Evolutionary conservation across 192 early-diverging fungal genomes (phyloP).

Genomic region (Obelidium mucronatum): DNA sequence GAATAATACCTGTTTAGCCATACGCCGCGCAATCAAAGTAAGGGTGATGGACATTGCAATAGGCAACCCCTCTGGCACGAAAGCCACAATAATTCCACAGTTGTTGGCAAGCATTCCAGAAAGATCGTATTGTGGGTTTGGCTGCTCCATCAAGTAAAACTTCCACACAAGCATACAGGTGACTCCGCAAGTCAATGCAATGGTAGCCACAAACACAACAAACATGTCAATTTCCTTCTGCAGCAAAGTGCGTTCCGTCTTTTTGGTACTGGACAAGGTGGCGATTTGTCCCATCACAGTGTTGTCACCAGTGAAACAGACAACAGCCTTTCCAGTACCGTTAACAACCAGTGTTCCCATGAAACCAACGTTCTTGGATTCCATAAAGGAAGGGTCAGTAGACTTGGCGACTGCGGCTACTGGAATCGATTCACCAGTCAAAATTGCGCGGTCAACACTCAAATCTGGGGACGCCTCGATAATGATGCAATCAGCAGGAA

Average conservation of each 20-base stretch:
- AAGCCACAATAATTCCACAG: slow-evolving; percentile 41
- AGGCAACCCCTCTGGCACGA: slow-evolving; percentile 73
- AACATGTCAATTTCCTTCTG: slow-evolving; percentile 72
- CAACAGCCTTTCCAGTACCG: slow-evolving; percentile 76
- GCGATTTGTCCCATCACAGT: slow-evolving; percentile 80
- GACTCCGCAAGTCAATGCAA: slow-evolving; percentile 29
- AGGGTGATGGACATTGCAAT: slow-evolving; percentile 79
- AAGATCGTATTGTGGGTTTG: slow-evolving; percentile 32
- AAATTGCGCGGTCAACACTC: slow-evolving; percentile 78
- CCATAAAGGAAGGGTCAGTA: slow-evolving; percentile 79
- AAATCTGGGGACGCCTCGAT: slow-evolving; percentile 70
- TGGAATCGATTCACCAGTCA: slow-evolving; percentile 80
- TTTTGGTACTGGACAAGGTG: slow-evolving; percentile 54
- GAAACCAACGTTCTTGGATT: slow-evolving; percentile 86
- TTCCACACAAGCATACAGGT: slow-evolving; percentile 34
- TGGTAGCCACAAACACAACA: slow-evolving; percentile 70
- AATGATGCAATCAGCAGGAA: slow-evolving; percentile 81
- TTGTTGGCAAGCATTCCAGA: slow-evolving; percentile 36
- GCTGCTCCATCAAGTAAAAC: slow-evolving; percentile 10
- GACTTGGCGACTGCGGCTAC: slow-evolving; percentile 64
- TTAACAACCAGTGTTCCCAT: slow-evolving; percentile 74
- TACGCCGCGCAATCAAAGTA: slow-evolving; percentile 76
- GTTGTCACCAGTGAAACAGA: slow-evolving; percentile 77
- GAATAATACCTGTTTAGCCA: slow-evolving; percentile 53
- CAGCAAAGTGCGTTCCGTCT: slow-evolving; percentile 54